Evolutionary conservation across 2,329 filamentous ascomycete species (phyloP).

Genomic region (Didymella glomerata): DNA sequence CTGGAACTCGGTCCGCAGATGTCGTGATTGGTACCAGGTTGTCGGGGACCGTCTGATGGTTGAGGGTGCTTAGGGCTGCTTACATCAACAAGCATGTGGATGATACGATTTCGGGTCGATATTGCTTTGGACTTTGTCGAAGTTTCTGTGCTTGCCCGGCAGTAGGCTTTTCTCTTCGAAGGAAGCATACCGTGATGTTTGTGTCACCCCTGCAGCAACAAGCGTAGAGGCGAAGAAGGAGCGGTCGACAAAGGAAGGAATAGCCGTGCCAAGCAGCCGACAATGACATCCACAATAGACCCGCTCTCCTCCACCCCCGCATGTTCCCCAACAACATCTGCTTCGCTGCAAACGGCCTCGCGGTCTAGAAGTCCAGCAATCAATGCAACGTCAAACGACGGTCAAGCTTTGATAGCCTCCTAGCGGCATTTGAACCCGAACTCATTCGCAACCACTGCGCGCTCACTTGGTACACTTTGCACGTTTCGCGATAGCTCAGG

Average conservation of each 20-base stretch:
- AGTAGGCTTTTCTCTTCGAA: too few relatives aligned
- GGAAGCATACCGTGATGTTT: too few relatives aligned
- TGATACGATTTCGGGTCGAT: not conserved
- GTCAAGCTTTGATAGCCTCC: not conserved
- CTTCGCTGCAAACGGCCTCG: constrained; percentile 8
- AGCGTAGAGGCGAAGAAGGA: too few relatives aligned
- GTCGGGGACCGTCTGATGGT: not conserved
- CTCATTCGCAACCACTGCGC: not conserved
- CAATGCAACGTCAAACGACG: constrained; percentile 7
- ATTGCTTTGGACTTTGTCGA: too few relatives aligned
- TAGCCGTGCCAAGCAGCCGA: constrained; percentile 7
- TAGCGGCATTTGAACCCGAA: not conserved
- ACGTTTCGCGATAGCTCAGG: not conserved
- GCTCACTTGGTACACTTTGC: not conserved
- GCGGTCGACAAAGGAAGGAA: not conserved
- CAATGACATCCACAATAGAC: not conserved
- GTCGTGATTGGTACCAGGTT: not conserved
- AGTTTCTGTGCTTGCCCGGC: too few relatives aligned
- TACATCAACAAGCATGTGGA: not conserved
- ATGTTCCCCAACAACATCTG: constrained; percentile 1
- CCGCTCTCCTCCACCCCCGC: constrained; percentile 7
- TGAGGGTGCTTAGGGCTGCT: not conserved
- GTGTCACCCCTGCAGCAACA: too few relatives aligned
- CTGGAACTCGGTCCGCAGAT: not conserved
- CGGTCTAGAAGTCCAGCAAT: not conserved